Percentiles rank a stretch among this genome's conserved stretches.
Conservation (phyloP, 2,329 filamentous ascomycete genomes). For the Sporothrix sp. region DNA sequence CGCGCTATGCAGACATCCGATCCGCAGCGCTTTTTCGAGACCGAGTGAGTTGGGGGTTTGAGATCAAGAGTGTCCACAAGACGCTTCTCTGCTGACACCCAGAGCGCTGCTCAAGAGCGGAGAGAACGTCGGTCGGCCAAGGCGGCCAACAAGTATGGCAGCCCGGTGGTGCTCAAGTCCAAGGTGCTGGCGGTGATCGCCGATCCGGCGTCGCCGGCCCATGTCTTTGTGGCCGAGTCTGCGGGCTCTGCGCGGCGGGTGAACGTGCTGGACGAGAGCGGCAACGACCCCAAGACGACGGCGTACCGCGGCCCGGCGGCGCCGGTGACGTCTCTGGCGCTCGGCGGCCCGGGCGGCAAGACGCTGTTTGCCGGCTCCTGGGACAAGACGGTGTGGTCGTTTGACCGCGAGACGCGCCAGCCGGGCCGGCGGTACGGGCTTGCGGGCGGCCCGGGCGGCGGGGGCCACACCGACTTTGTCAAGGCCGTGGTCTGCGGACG, state of each 20-base stretch:
- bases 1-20: constrained; percentile 59
- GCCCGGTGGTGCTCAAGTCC: constrained; percentile 68
- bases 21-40: constrained; percentile 82
- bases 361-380: constrained; percentile 81
- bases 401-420: constrained; percentile 52
- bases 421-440: constrained; percentile 46
- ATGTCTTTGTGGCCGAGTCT: constrained; percentile 75
- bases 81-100: constrained; percentile 29
- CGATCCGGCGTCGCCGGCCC: constrained; percentile 52
- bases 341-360: constrained; percentile 45
- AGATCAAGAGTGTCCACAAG: neutral
- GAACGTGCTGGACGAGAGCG: constrained; percentile 55
- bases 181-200: constrained; percentile 70
- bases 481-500: constrained; percentile 62
- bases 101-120: constrained; percentile 41
- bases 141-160: constrained; percentile 66
- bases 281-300: constrained; percentile 30
- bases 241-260: constrained; percentile 70
- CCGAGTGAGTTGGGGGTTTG: constrained; percentile 52
- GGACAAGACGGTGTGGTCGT: constrained; percentile 89
- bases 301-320: constrained; percentile 65
- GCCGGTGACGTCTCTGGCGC: constrained; percentile 67
- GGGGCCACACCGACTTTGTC: constrained; percentile 83
- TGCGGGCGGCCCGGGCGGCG: neutral
- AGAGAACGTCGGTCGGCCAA: constrained; percentile 57